Percentiles rank a stretch among this genome's conserved stretches.
Evolutionary conservation across 2,329 filamentous ascomycete genomes (phyloP).

Genomic region (Cordyceps tenuipes): DNA sequence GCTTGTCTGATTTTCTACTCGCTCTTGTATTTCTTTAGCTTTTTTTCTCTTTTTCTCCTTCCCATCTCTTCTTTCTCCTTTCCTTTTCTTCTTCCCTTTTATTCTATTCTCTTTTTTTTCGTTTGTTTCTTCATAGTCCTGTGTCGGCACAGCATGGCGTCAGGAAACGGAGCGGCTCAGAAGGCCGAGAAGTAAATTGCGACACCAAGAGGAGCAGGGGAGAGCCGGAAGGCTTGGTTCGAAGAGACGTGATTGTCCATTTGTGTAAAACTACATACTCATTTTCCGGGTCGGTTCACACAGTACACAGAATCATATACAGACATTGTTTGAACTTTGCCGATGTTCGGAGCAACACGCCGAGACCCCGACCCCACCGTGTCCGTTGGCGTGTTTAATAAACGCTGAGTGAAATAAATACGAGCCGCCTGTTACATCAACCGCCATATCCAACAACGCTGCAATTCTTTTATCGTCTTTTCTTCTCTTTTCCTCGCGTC

Average conservation of each 20-base stretch:
- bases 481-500: background rate
- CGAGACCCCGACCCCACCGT: conserved; percentile 1
- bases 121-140: conserved; percentile 2
- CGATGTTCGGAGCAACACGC: background rate
- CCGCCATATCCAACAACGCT: background rate
- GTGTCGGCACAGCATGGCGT: conserved; percentile 11
- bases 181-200: background rate
- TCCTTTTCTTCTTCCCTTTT: background rate
- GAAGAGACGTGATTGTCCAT: background rate
- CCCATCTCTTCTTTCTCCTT: background rate
- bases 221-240: background rate
- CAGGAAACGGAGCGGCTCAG: background rate
- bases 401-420: conserved; percentile 7
- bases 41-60: background rate
- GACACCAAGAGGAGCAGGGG: background rate
- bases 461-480: background rate
- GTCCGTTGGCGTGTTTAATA: background rate
- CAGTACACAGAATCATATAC: background rate
- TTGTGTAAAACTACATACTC: background rate
- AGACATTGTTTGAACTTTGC: background rate
- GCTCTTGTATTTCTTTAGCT: background rate
- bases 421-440: background rate
- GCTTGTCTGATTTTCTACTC: background rate
- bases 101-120: background rate
- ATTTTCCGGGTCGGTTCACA: background rate